These are phyloP conservation scores for Scopulariopsis brevicaulis DNA, from an alignment of 2,329 filamentous ascomycete species.

Conservation along the genomic window DNA sequence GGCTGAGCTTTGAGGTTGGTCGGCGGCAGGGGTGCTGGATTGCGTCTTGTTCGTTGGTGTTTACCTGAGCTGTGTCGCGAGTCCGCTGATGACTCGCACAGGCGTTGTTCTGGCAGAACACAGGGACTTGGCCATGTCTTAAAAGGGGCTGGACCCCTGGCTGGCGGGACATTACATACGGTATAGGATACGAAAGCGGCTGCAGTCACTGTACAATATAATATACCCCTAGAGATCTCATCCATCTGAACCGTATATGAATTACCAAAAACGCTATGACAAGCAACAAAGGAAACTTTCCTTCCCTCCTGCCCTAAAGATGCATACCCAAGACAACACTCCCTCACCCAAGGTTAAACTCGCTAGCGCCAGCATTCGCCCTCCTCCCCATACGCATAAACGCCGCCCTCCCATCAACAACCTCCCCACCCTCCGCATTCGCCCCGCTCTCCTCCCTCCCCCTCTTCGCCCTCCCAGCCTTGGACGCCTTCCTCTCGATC, in stretches of 20 bases:
- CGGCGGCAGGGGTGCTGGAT: too few relatives aligned
- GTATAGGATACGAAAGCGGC: background rate
- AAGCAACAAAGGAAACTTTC: background rate
- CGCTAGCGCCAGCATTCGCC: constrained; percentile 51
- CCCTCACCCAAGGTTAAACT: constrained; percentile 55
- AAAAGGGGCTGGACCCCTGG: background rate
- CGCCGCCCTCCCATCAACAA: constrained; percentile 25
- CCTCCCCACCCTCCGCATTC: constrained; percentile 27
- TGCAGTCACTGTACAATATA: background rate
- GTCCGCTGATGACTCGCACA: too few relatives aligned
- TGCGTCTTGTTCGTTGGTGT: too few relatives aligned
- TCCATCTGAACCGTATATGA: background rate
- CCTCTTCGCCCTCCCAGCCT: constrained; percentile 17
- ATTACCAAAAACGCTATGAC: background rate
- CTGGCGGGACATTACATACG: background rate
- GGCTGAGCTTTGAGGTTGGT: too few relatives aligned
- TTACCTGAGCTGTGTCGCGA: too few relatives aligned
- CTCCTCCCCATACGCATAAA: constrained; percentile 52
- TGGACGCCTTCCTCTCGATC: constrained; percentile 30
- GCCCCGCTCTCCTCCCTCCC: constrained; percentile 8
- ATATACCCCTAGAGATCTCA: background rate
- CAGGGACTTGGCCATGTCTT: too few relatives aligned
- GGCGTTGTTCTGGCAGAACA: too few relatives aligned
- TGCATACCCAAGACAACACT: background rate
- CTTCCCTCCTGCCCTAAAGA: background rate